Percentiles rank a stretch among this genome's conserved stretches.
Evolutionary conservation across 306 rosid species (phyloP).

Genomic region (Dryas alaskensis): DNA sequence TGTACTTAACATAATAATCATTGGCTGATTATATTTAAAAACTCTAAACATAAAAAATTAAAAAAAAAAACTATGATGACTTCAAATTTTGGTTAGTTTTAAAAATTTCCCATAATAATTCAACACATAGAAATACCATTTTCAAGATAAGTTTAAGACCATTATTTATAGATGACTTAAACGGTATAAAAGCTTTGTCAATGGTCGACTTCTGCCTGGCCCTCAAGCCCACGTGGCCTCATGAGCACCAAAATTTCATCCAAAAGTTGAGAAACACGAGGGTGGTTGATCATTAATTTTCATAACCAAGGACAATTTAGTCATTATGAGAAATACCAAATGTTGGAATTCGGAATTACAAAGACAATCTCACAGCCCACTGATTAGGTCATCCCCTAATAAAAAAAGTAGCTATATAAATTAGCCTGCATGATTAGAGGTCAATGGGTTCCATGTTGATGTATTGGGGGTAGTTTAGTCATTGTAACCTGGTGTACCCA

Average conservation of each 20-base stretch:
- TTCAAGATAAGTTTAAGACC: constrained; percentile 6
- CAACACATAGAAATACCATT: background rate
- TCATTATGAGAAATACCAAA: background rate
- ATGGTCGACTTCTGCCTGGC: background rate
- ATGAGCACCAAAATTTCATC: constrained; percentile 27
- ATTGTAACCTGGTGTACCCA: constrained; percentile 22
- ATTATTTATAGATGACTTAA: constrained; percentile 13
- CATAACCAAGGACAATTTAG: background rate
- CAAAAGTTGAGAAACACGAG: background rate
- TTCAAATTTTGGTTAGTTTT: too few relatives aligned
- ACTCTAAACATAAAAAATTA: background rate
- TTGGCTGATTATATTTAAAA: too few relatives aligned
- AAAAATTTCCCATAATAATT: too few relatives aligned
- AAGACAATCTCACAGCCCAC: background rate
- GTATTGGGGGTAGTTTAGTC: constrained; percentile 28
- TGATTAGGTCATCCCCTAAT: background rate
- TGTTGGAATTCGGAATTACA: background rate
- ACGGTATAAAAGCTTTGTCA: background rate
- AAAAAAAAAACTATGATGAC: background rate
- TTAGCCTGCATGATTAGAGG: constrained; percentile 24
- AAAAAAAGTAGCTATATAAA: background rate
- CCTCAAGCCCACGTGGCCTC: constrained; percentile 35
- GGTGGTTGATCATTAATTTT: background rate
- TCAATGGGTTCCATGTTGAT: constrained; percentile 29
- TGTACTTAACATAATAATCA: too few relatives aligned